These are phyloP conservation scores for Exophiala xenobiotica DNA, from an alignment of 2,329 filamentous ascomycete genomes.

Conservation along the genomic window DNA sequence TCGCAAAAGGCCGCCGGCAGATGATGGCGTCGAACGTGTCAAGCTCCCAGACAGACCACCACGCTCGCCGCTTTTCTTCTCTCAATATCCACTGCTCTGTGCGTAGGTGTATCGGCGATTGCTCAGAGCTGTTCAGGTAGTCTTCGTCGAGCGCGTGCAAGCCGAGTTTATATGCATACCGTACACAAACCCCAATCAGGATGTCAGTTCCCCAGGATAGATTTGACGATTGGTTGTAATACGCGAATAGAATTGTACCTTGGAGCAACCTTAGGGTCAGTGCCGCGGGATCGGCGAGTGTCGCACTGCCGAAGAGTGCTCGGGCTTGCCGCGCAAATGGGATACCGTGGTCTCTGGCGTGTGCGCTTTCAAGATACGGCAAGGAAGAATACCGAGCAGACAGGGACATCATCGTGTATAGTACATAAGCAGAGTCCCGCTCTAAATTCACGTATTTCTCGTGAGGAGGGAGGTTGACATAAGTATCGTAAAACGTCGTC, in stretches of 20 bases:
- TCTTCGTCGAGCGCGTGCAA: conserved; percentile 76
- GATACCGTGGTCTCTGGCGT: not conserved
- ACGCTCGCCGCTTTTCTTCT: conserved; percentile 11
- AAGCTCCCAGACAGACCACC: conserved; percentile 11
- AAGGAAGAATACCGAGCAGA: conserved; percentile 3
- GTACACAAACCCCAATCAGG: conserved; percentile 87
- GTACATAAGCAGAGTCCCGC: not conserved
- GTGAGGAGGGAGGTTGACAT: not conserved
- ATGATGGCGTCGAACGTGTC: conserved; percentile 6
- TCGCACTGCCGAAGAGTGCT: not conserved
- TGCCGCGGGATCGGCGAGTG: too few relatives aligned
- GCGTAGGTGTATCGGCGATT: conserved; percentile 35
- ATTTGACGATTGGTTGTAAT: not conserved
- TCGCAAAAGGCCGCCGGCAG: conserved; percentile 1
- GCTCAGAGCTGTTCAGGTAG: too few relatives aligned
- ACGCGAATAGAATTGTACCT: conserved; percentile 2
- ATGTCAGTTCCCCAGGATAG: conserved; percentile 63
- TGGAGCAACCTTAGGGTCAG: not conserved
- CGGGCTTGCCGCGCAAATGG: not conserved
- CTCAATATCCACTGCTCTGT: conserved; percentile 1
- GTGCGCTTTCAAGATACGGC: not conserved
- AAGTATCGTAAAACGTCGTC: not conserved
- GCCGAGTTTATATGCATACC: conserved; percentile 83
- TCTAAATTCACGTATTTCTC: not conserved
- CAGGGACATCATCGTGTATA: conserved; percentile 1